Base-by-base conservation (phyloP, 2,329 filamentous ascomycete genomes). In the Massarina eburnea region DNA sequence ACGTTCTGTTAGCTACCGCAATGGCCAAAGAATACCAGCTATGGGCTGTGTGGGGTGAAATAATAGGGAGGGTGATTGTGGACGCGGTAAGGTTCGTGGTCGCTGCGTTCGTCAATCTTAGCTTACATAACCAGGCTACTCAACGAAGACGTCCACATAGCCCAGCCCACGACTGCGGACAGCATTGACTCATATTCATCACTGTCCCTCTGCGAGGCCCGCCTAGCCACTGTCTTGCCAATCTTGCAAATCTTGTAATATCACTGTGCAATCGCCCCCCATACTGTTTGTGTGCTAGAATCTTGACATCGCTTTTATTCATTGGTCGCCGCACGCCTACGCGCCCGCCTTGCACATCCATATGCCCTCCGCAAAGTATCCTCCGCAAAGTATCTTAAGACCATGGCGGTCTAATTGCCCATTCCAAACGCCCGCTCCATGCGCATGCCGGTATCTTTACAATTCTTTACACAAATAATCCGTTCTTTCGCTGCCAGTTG, bases 371-470 rank as follows among this genome's bases (percentile, higher is more conserved):
- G n/a, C n/a, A n/a, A 30, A 5, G 27, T 14, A 14, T 8, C 27
- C 27, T 8, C 27, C 27, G 9, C n/a, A 30, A 30, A 14, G 20
- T 24, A 27, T 24, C 18, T 42, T 39, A 30, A 33, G 44, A 39
- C 21, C 29, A 8, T 14, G 35, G 22, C 14, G 21, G 26, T 24
- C 35, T 24, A 20, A 24, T 20, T 12, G 4, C 10, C 35, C 35
- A 22, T 38, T n/a, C 35, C 19, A 29, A 38, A 34, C 34, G 43
- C 46, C 39, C 27, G 17, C 12, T 24, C 35, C 35, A 26, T n/a
- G 14, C 37, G 33, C 41, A 21, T 43, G 37, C 40, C 39, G 46
- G 41, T 54, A 57, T 59, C 52, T 51, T 57, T 44, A 55, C 52
- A 57, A 46, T 47, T 45, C 43, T 50, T 46, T 47, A 49, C 47